A percentile compares a stretch with the other conserved stretches of the same genome.
These are phyloP conservation scores for Leccinum pellstonianum DNA, from an alignment of 768 basidiomycete species.

Conservation along the genomic window DNA sequence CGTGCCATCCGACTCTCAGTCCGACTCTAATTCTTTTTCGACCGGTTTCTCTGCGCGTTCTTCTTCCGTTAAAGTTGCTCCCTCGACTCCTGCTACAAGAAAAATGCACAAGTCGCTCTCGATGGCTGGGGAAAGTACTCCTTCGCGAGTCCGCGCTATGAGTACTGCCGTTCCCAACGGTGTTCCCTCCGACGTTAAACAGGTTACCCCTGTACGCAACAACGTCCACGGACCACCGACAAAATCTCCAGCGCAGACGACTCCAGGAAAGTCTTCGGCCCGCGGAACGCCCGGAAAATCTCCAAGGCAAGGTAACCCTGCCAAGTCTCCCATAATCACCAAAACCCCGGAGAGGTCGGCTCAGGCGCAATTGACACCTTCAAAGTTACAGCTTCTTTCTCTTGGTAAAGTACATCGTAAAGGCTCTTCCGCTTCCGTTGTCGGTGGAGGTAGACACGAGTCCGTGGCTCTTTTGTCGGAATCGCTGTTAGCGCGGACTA, in stretches of 20 bases:
- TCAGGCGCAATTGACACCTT: conserved; percentile 21
- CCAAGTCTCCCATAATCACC: conserved; percentile 22
- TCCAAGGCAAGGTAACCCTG: conserved; percentile 18
- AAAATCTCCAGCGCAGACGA: conserved; percentile 17
- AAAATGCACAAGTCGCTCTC: conserved; percentile 28
- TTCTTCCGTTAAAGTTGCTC: conserved; percentile 40
- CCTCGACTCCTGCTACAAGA: conserved; percentile 39
- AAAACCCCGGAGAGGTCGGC: conserved; percentile 25
- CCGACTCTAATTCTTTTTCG: conserved; percentile 26
- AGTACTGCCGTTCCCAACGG: conserved; percentile 14
- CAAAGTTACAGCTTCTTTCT: conserved; percentile 18
- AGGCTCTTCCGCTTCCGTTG: conserved; percentile 19
- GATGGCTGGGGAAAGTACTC: conserved; percentile 13
- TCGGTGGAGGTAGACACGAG: conserved; percentile 19
- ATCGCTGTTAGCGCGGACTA: conserved; percentile 13
- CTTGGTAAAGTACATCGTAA: conserved; percentile 21
- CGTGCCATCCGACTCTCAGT: conserved; percentile 23
- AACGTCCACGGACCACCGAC: conserved; percentile 15
- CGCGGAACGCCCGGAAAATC: conserved; percentile 24
- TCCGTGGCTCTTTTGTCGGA: conserved; percentile 18
- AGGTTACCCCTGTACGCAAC: conserved; percentile 15
- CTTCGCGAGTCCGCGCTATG: conserved; percentile 18
- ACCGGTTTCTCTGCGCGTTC: conserved; percentile 24
- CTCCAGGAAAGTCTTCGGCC: conserved; percentile 19
- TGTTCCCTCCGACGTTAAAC: conserved; percentile 11